Conservation (phyloP, 1,284 basidiomycete species). For the Ceratobasidium sp. region DNA sequence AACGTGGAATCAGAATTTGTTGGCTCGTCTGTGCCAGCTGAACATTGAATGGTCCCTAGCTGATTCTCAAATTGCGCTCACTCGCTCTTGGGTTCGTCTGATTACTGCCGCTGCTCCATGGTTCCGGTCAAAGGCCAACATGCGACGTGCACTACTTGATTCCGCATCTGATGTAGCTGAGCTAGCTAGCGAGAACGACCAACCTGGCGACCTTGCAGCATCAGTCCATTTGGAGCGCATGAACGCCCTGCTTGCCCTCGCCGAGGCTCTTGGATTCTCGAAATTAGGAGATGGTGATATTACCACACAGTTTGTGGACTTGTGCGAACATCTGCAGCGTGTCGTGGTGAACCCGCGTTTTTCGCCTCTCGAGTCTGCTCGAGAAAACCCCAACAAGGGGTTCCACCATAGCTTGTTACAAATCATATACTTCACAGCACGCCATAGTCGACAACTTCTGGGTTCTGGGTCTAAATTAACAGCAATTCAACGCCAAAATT, state of each 20-base stretch:
- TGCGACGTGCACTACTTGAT: conserved; percentile 66
- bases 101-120: conserved; percentile 75
- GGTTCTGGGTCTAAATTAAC: conserved; percentile 58
- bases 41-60: conserved; percentile 89
- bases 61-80: conserved; percentile 79
- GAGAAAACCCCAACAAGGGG: conserved; percentile 72
- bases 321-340: conserved; percentile 64
- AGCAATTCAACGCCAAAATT: conserved; percentile 70
- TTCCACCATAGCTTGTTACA: conserved; percentile 88
- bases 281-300: conserved; percentile 65
- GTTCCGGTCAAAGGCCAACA: conserved; percentile 68
- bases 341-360: conserved; percentile 62
- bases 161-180: conserved; percentile 75
- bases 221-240: conserved; percentile 83
- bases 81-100: conserved; percentile 83
- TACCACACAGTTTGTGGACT: conserved; percentile 72
- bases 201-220: conserved; percentile 87
- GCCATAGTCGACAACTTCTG: conserved; percentile 49
- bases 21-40: conserved; percentile 68
- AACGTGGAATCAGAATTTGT: conserved; percentile 63
- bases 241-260: conserved; percentile 76
- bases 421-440: conserved; percentile 81
- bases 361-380: conserved; percentile 79
- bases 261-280: conserved; percentile 64
- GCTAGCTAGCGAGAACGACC: conserved; percentile 75